phyloP scores from a whole-genome alignment of 805 yeast genomes.

The Starmerella apis region DNA sequence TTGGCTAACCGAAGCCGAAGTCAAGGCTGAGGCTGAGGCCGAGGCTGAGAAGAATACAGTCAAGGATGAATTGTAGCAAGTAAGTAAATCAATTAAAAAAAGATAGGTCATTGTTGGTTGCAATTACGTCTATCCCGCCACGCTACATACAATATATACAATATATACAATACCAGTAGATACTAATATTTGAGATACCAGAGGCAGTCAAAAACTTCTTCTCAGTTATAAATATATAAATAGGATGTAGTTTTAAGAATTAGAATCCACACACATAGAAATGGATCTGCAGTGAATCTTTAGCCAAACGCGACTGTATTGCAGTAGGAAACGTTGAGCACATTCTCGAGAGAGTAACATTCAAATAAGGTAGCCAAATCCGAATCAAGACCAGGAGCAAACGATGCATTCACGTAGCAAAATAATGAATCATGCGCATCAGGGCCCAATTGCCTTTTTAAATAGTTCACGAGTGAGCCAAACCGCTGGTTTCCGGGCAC shows the following conservation, averaged over 20 bases:
- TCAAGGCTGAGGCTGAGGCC: conserved; percentile 15
- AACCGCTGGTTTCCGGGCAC: conserved; percentile 40
- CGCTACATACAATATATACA: no score
- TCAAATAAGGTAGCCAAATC: conserved; percentile 29
- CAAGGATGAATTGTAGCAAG: conserved; percentile 12
- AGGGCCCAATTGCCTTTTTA: conserved; percentile 34
- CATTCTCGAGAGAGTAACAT: conserved; percentile 27
- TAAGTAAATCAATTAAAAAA: no score
- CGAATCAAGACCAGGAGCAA: conserved; percentile 36
- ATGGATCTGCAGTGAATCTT: no score
- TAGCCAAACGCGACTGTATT: conserved; percentile 32
- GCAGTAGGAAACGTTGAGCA: conserved; percentile 31
- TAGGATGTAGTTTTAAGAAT: no score
- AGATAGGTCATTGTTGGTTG: no score
- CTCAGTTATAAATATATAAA: no score
- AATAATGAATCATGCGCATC: conserved; percentile 30
- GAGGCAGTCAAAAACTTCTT: no score
- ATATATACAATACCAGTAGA: no score
- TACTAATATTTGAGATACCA: no score
- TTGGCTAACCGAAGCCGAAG: conserved; percentile 23
- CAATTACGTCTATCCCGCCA: no score
- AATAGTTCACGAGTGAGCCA: conserved; percentile 37
- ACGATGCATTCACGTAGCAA: conserved; percentile 35
- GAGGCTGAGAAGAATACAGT: conserved; percentile 7
- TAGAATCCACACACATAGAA: no score